Evolutionary conservation across 768 basidiomycete genomes (phyloP).

Genomic region (Clitopilus passeckerianus): DNA sequence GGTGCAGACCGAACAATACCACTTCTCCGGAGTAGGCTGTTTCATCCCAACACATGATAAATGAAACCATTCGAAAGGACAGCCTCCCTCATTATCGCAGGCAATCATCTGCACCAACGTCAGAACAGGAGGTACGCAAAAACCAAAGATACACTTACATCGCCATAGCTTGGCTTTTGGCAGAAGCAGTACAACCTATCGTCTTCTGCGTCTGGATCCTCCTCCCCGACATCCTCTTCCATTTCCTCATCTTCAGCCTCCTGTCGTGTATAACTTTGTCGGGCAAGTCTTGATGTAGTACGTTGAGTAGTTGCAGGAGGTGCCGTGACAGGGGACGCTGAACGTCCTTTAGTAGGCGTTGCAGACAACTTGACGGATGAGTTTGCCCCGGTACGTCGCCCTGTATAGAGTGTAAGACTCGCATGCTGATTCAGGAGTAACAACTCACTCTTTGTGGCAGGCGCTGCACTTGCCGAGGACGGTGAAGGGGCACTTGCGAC

Average conservation of each 20-base stretch:
- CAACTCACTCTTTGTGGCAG: constrained; percentile 36
- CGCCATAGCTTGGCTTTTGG: constrained; percentile 44
- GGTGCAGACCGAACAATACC: constrained; percentile 51
- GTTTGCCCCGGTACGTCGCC: constrained; percentile 32
- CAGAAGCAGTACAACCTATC: constrained; percentile 48
- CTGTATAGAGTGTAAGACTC: constrained; percentile 15
- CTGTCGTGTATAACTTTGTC: constrained; percentile 31
- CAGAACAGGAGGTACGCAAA: background rate
- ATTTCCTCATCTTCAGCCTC: constrained; percentile 33
- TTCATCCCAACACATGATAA: constrained; percentile 54
- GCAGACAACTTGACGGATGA: constrained; percentile 38
- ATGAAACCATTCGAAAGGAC: constrained; percentile 73
- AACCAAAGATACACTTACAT: constrained; percentile 25
- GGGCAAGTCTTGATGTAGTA: constrained; percentile 41
- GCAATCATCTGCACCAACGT: constrained; percentile 54
- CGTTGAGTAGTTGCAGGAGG: constrained; percentile 25
- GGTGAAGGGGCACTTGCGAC: constrained; percentile 14
- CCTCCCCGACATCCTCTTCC: constrained; percentile 34
- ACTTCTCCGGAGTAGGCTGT: constrained; percentile 42
- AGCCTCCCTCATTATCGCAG: constrained; percentile 61
- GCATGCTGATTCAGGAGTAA: background rate
- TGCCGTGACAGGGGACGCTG: constrained; percentile 37
- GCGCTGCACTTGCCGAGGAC: constrained; percentile 17
- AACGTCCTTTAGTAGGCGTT: constrained; percentile 33
- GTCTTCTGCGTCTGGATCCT: constrained; percentile 40